Evolutionary conservation across 352 stramenopile genomes (phyloP).

Genomic region (Aphanomyces astaci): DNA sequence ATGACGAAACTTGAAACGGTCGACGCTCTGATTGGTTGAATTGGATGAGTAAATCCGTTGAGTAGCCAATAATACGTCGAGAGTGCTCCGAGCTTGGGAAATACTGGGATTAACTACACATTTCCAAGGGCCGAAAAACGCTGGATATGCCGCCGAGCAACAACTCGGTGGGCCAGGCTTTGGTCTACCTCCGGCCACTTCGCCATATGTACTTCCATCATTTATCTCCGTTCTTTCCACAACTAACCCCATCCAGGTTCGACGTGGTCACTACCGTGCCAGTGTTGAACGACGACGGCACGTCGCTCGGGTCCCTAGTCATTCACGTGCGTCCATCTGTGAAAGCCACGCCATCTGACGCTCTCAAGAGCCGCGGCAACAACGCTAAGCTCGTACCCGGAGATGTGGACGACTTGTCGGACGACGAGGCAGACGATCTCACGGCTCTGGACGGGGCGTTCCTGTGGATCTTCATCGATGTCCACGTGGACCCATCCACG

Average conservation of each 20-base stretch:
- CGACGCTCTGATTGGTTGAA: not conserved
- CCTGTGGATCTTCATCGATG: not conserved
- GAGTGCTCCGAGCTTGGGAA: too few relatives aligned
- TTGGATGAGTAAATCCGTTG: too few relatives aligned
- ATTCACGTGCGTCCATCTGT: not conserved
- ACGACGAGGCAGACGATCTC: slow-evolving; percentile 10
- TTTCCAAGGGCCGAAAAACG: too few relatives aligned
- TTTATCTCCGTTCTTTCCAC: not conserved
- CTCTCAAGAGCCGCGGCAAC: not conserved
- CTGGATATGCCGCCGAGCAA: slow-evolving; percentile 3
- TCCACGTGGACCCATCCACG: not conserved
- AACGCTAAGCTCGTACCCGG: slow-evolving; percentile 12
- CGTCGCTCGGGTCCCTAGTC: not conserved
- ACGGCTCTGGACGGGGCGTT: slow-evolving; percentile 3
- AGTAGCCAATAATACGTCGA: too few relatives aligned
- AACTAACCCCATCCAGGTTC: not conserved
- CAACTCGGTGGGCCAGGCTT: slow-evolving; percentile 2
- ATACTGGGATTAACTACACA: too few relatives aligned
- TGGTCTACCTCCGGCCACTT: slow-evolving; percentile 17
- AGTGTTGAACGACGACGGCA: slow-evolving; percentile 9
- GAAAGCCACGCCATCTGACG: not conserved
- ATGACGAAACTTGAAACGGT: not conserved
- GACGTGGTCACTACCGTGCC: slow-evolving; percentile 11
- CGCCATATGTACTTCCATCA: slow-evolving; percentile 11
- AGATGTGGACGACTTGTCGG: slow-evolving; percentile 19